These are phyloP conservation scores for Sequoia sempervirens DNA, from an alignment of 75 land plant genomes.

Conservation along the genomic window DNA sequence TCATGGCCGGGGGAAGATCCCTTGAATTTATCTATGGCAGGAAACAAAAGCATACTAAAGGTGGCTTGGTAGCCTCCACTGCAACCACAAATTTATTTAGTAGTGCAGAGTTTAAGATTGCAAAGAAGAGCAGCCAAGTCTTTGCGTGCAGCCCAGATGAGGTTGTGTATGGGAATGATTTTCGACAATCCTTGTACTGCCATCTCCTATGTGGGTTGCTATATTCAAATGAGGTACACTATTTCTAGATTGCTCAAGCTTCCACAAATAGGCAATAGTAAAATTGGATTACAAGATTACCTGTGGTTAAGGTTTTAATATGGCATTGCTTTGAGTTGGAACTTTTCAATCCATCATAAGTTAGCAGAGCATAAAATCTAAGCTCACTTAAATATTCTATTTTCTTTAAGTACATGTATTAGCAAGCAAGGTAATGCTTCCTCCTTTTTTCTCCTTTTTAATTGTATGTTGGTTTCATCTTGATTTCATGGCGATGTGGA, in stretches of 20 bases:
- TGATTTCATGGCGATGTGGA: too few relatives aligned
- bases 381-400: too few relatives aligned
- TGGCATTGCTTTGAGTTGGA: too few relatives aligned
- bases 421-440: too few relatives aligned
- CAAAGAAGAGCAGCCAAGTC: constrained; percentile 35
- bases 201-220: constrained; percentile 72
- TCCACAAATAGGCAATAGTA: neutral
- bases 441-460: too few relatives aligned
- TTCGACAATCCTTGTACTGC: constrained; percentile 59
- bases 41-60: constrained; percentile 42
- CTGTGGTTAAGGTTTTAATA: neutral
- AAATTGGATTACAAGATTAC: neutral
- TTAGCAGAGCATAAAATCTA: too few relatives aligned
- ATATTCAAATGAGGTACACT: constrained; percentile 33
- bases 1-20: constrained; percentile 42
- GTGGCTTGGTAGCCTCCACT: constrained; percentile 45
- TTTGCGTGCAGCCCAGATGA: constrained; percentile 66
- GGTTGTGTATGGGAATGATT: constrained; percentile 60
- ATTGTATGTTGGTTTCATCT: too few relatives aligned
- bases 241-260: neutral
- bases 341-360: too few relatives aligned
- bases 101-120: constrained; percentile 27
- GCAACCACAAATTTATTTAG: constrained; percentile 52
- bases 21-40: constrained; percentile 63
- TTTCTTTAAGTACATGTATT: too few relatives aligned